Base-by-base conservation (phyloP, 352 stramenopile species). In the Phytophthora quininea region DNA sequence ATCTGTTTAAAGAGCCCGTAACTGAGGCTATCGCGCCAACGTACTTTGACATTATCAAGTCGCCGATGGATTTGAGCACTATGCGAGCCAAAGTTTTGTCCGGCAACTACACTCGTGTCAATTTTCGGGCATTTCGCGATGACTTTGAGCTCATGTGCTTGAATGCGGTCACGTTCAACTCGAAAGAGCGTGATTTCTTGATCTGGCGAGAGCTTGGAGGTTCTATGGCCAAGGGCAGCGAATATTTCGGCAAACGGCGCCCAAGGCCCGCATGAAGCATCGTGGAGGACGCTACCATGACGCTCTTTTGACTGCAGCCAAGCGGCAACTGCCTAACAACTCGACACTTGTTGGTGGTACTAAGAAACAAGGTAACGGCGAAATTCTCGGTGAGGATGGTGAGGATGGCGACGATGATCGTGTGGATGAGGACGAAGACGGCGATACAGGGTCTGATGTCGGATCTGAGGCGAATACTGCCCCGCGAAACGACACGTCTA, bases 131-230 rank as follows among this genome's bases (percentile, higher is more conserved):
- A 49, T 89, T 98, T 61, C 84, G 91, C 10, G 84, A 97, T 56
- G 91, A 98, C 61, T 98, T 98, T 62, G 97, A 99, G 73, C 76
- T 99, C 6, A 96, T 99, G 75, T 97, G 95, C 27, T 68, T 98
- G 19, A 99, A 99, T 66, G 96, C 96, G 0, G 82, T 99, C 7
- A 97, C 93, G 31, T 99, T 99, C 73, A 99, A 99, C 73, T 89
- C 83, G 1, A 88, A 92, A 35, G 89, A 95, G 49, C 85, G 85
- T 5, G 84, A 96, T 19, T 96, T 94, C 42, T 48, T 94, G 30
- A 92, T 98, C 66, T 99, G 93, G 93, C 90, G 91, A 29, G 92
- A 98, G 92, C 95, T 3, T 97, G 93, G 82, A 75, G 93, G 32
- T 98, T 97, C 66, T 97, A 98, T 62, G 80, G 91, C 2, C 86